These are phyloP conservation scores for Penicillium sp. DNA, from an alignment of 2,329 filamentous ascomycete genomes.

Conservation along the genomic window DNA sequence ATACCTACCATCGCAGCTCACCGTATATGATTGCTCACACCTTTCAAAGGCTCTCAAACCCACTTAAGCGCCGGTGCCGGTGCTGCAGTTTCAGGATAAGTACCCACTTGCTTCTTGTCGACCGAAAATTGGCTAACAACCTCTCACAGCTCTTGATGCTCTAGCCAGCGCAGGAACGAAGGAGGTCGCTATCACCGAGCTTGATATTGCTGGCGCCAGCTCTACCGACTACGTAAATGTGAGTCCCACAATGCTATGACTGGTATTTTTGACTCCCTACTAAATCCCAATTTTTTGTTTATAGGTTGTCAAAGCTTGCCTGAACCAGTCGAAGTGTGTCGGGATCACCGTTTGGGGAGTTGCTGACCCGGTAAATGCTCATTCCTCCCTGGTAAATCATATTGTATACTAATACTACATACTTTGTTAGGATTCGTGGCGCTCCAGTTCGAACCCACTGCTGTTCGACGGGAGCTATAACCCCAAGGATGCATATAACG, in stretches of 20 bases:
- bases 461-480: conserved; percentile 12
- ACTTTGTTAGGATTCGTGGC: conserved; percentile 13
- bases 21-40: conserved; percentile 15
- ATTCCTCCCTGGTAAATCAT: not conserved
- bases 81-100: conserved; percentile 1
- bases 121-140: conserved; percentile 15
- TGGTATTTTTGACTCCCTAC: conserved; percentile 15
- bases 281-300: not conserved
- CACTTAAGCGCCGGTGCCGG: conserved; percentile 39
- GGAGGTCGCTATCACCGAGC: conserved; percentile 66
- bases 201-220: conserved; percentile 63
- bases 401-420: conserved; percentile 1
- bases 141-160: conserved; percentile 51
- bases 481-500: conserved; percentile 14
- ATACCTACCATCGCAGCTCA: conserved; percentile 11
- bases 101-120: not conserved
- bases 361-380: conserved; percentile 34
- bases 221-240: conserved; percentile 58
- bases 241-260: conserved; percentile 19
- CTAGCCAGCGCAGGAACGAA: conserved; percentile 52
- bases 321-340: conserved; percentile 59
- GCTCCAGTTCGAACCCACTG: conserved; percentile 6
- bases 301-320: conserved; percentile 54
- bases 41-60: conserved; percentile 51
- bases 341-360: conserved; percentile 65